A percentile compares a stretch with the other conserved stretches of the same genome.
Evolutionary conservation across 768 basidiomycete species (phyloP).

Genomic region (Tricholomella constricta): DNA sequence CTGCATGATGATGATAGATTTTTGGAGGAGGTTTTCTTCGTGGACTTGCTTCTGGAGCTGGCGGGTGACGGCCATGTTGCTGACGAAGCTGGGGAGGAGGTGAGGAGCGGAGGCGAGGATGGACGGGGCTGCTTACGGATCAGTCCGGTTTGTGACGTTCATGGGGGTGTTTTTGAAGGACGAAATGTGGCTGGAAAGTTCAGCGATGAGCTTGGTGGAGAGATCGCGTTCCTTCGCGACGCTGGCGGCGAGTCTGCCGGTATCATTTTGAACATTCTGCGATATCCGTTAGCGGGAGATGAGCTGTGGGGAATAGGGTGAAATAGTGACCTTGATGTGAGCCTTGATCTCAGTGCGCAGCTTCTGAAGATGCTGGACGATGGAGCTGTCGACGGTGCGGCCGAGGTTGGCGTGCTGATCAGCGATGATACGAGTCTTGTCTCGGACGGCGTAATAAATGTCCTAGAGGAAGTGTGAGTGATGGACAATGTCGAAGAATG

Average conservation of each 20-base stretch:
- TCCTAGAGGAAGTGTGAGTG: conserved; percentile 50
- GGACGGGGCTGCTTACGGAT: conserved; percentile 64
- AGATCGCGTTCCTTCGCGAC: conserved; percentile 94
- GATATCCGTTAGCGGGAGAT: background rate
- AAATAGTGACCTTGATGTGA: conserved; percentile 77
- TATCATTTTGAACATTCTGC: conserved; percentile 93
- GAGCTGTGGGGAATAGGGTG: background rate
- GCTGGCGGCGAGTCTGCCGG: conserved; percentile 84
- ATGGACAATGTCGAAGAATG: conserved; percentile 2
- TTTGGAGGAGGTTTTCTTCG: conserved; percentile 97
- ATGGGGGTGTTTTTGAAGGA: conserved; percentile 95
- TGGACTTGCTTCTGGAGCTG: conserved; percentile 92
- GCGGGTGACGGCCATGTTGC: conserved; percentile 69
- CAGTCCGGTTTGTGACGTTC: conserved; percentile 72
- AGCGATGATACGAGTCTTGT: conserved; percentile 90
- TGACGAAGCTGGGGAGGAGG: conserved; percentile 53
- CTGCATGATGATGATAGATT: conserved; percentile 97
- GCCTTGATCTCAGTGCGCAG: conserved; percentile 95
- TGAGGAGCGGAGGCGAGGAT: background rate
- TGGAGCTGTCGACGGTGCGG: conserved; percentile 93
- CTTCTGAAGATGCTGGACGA: conserved; percentile 97
- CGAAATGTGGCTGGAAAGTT: conserved; percentile 86
- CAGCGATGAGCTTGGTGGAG: conserved; percentile 82
- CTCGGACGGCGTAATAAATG: conserved; percentile 88
- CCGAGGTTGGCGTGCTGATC: conserved; percentile 97